Conservation (phyloP, 768 basidiomycete genomes). For the Mycena chlorophos region DNA sequence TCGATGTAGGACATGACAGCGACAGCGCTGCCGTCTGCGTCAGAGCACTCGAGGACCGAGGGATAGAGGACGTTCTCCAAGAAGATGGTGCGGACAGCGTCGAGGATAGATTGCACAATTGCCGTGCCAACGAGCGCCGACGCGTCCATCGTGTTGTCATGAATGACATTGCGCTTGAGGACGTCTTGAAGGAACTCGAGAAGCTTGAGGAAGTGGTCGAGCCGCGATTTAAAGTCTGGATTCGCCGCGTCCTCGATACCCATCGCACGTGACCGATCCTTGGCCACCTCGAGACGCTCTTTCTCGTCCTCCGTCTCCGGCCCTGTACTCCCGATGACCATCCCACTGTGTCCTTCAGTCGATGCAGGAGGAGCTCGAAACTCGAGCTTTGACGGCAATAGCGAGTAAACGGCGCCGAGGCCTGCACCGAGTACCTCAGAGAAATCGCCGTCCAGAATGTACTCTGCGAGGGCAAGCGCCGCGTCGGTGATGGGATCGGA, state of each 20-base stretch:
- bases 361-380: constrained; percentile 51
- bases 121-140: constrained; percentile 73
- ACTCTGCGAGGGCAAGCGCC: constrained; percentile 85
- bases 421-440: constrained; percentile 96
- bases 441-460: constrained; percentile 95
- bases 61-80: constrained; percentile 93
- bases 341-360: constrained; percentile 48
- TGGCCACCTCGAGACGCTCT: constrained; percentile 47
- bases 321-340: constrained; percentile 71
- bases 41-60: constrained; percentile 90
- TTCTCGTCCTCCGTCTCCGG: constrained; percentile 56
- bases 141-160: constrained; percentile 52
- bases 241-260: constrained; percentile 78
- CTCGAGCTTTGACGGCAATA: constrained; percentile 84
- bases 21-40: constrained; percentile 90
- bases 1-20: constrained; percentile 96
- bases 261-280: constrained; percentile 53
- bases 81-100: constrained; percentile 82
- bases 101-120: constrained; percentile 80
- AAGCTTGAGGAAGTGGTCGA: constrained; percentile 88
- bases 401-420: constrained; percentile 87
- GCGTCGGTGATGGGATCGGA: constrained; percentile 81
- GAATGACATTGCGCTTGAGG: constrained; percentile 61
- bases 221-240: constrained; percentile 71
- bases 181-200: constrained; percentile 93